Conservation (phyloP, 2,329 filamentous ascomycete genomes). For the Exophiala sideris region DNA sequence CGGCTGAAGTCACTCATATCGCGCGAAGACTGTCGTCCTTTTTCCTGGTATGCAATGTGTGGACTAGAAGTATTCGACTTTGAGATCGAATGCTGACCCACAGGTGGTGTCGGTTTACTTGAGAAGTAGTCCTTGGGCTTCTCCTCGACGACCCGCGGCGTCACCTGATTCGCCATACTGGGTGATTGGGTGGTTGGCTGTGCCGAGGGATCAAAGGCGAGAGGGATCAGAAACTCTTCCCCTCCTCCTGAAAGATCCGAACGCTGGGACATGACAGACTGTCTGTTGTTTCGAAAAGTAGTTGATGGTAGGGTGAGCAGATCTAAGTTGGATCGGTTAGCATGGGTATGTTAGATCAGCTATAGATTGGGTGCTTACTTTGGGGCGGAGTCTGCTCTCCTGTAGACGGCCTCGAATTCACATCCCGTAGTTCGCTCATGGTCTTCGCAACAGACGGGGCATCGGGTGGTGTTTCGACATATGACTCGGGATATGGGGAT, state of each 20-base stretch:
- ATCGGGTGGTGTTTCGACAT: slow-evolving; percentile 38
- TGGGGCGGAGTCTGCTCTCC: slow-evolving; percentile 18
- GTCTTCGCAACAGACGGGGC: slow-evolving; percentile 25
- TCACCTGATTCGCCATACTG: slow-evolving; percentile 46
- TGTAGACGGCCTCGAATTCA: slow-evolving; percentile 20
- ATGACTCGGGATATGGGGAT: slow-evolving; percentile 30
- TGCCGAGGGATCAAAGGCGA: slow-evolving; percentile 69
- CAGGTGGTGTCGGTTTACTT: slow-evolving; percentile 24
- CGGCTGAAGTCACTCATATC: slow-evolving; percentile 36
- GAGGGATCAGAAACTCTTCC: slow-evolving; percentile 72
- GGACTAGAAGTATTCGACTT: slow-evolving; percentile 52
- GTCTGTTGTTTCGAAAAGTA: slow-evolving; percentile 74
- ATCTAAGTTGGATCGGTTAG: slow-evolving; percentile 37
- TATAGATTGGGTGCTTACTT: slow-evolving; percentile 15
- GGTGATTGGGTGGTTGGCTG: slow-evolving; percentile 49
- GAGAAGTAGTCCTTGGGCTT: slow-evolving; percentile 58
- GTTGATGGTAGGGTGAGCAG: slow-evolving; percentile 69
- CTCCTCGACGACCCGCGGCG: slow-evolving; percentile 47
- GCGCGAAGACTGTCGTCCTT: slow-evolving; percentile 54
- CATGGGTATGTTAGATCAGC: slow-evolving; percentile 6
- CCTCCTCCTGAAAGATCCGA: slow-evolving; percentile 55
- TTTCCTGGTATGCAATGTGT: slow-evolving; percentile 91
- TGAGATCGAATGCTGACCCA: slow-evolving; percentile 39
- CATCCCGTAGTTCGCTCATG: slow-evolving; percentile 23
- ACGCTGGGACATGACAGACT: slow-evolving; percentile 63